Base-by-base conservation (phyloP, 495 filamentous ascomycete genomes). In the Paragyromitra xinjiangensis region DNA sequence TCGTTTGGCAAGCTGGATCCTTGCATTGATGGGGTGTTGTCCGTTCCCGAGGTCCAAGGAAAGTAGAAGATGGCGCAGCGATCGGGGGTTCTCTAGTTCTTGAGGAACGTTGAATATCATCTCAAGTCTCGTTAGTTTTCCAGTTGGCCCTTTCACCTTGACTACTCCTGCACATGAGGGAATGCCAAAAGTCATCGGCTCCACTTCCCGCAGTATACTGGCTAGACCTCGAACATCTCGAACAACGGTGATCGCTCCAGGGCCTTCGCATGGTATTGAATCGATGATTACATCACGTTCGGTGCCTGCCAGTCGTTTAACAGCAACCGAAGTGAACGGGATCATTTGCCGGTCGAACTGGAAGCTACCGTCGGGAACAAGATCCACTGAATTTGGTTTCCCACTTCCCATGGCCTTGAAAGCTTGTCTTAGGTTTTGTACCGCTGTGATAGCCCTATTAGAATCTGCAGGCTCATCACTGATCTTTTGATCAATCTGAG, bases 161-260 rank as follows among this genome's bases (percentile, higher is more conserved):
- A 83, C 72, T 14, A 85, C 70, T 8, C 88, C 88, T 40, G 81
- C 78, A 75, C 87, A 89, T 14, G 77, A 6, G 87, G 85, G 63
- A 86, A 83, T 55, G 84, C 86, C 7, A 85, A 83, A 56, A 84
- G 39, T 75, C 80, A 9, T 82, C 44, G 34, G 78, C 53, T 77
- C 61, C 16, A 77, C 69, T 37, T 73, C 69, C 22, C 51, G n/a
- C 0, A 89, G 83, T 39, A 81, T 84, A 0, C 67, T 56, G 4
- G 86, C 87, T 9, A 77, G 61, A 14, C 56, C 51, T 48, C 55
- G 61, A n/a, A 86, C 79, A 58, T 88, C 84, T 8, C 37, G 24
- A n/a, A 56, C 16, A 34, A 66, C 14, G 19, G 40, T 48, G 14
- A 12, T 22, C 2, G 50, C 74, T 0, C 26, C 61, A 72, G 24